Base-by-base conservation (phyloP, 2,329 filamentous ascomycete genomes). In the Aquanectria penicillioides region DNA sequence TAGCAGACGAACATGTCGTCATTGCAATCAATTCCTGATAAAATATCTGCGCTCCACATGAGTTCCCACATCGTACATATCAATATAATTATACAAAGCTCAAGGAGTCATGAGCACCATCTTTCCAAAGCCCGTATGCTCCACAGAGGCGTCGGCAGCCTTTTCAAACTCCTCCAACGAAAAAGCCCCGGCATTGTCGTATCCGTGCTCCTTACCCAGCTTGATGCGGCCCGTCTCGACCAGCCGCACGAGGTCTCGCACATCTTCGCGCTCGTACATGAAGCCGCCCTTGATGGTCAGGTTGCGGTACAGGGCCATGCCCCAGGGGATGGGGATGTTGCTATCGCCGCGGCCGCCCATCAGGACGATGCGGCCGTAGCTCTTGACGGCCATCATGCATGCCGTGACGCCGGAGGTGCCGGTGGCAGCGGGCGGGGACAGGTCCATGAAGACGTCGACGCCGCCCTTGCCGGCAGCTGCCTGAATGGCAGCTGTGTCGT, bases 361-460 rank as follows among this genome's bases (percentile, higher is more conserved):
- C n/a, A 70, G 43, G 8, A 54, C 58, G 17, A 65, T 62, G 6
- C 63, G 65, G 2, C 65, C 66, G 12, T 71, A 69, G 17, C 59
- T 65, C n/a, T 71, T 69, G 15, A 82, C 59, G 2, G 75, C 60
- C 17, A 68, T 23, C 22, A 82, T 73, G 2, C 72, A 74, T 9
- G 74, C 72, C 46, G 70, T 73, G 36, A 81, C 62, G 57, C 81
- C 77, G 2, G 74, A 73, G 0, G 75, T 74, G 10, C 74, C 70
- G 3, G 66, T 67, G 5, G 76, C 75, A 10, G 63, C 67, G 0
- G 72, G 70, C 2, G 81, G 82, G 1, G 77, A 76, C 28, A 83
- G 73, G 59, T 85, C 82, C 48, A 84, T 67, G 60, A 75, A 78
- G 1, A 75, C 79, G 54, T 85, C 68, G 3, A 78, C 71, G 1